Evolutionary conservation across 306 rosid species (phyloP).

Genomic region (Cotoneaster glaucophyllus): DNA sequence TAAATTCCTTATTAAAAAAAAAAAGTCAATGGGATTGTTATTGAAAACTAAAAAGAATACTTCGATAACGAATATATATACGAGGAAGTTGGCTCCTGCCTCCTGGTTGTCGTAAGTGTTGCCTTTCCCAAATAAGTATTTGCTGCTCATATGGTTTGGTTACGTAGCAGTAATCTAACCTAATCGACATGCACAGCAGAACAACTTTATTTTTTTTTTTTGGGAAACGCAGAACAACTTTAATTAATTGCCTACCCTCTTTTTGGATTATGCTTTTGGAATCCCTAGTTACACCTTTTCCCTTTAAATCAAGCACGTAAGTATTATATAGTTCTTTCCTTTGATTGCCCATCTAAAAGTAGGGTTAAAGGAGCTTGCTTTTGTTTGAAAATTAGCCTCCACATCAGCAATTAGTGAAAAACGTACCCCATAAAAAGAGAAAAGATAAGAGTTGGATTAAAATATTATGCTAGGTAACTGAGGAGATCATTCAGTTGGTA

Average conservation of each 20-base stretch:
- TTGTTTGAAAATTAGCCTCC: conserved; percentile 1
- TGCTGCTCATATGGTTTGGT: neutral
- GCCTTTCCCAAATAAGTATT: neutral
- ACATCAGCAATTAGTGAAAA: neutral
- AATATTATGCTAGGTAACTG: neutral
- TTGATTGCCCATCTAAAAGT: conserved; percentile 6
- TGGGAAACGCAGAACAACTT: neutral
- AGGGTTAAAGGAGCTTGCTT: conserved; percentile 19
- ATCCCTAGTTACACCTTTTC: conserved; percentile 2
- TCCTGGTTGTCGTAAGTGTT: neutral
- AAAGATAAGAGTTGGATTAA: neutral
- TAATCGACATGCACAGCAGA: conserved; percentile 14
- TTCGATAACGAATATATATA: neutral
- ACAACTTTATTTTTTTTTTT: neutral
- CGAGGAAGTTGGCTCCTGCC: conserved; percentile 7
- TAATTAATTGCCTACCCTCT: neutral
- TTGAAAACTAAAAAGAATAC: neutral
- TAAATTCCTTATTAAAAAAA: neutral
- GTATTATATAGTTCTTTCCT: neutral
- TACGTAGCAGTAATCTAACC: neutral
- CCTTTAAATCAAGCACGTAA: conserved; percentile 13
- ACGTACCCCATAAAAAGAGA: neutral
- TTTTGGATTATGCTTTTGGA: conserved; percentile 15
- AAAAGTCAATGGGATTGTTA: neutral
- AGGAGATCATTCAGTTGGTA: too few relatives aligned